phyloP scores from a whole-genome alignment of 805 yeast species.

The Pachysolen tannophilus region DNA sequence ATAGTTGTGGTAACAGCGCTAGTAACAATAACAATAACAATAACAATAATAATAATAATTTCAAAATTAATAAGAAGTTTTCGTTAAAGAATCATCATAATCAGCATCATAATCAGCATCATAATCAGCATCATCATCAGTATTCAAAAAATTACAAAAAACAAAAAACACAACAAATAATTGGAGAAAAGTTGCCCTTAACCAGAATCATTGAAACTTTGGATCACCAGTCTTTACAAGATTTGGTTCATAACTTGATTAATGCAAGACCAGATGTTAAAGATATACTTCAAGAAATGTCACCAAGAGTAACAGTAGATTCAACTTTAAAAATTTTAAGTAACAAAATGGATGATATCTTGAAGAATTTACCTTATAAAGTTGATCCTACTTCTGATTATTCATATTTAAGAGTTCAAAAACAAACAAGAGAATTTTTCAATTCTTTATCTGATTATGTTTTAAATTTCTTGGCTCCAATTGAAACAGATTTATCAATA shows the following conservation, averaged over 20 bases:
- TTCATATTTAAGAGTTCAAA: slow-evolving; percentile 66
- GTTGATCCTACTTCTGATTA: slow-evolving; percentile 71
- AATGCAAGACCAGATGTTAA: slow-evolving; percentile 55
- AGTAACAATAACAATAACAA: no score
- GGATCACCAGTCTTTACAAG: slow-evolving; percentile 46
- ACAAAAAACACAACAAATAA: slow-evolving; percentile 32
- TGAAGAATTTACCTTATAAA: slow-evolving; percentile 58
- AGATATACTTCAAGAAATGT: slow-evolving; percentile 36
- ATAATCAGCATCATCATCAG: no score
- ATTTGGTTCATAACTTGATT: slow-evolving; percentile 44
- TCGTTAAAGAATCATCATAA: no score
- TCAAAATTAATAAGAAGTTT: no score
- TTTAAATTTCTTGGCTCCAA: slow-evolving; percentile 64
- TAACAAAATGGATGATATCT: slow-evolving; percentile 35
- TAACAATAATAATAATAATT: no score
- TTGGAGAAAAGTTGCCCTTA: slow-evolving; percentile 56
- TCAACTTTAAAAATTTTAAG: slow-evolving; percentile 44
- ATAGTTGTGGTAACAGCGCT: no score
- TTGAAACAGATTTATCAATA: slow-evolving; percentile 42
- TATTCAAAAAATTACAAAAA: slow-evolving; percentile 10
- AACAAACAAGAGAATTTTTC: slow-evolving; percentile 59
- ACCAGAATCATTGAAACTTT: slow-evolving; percentile 61
- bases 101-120: no score
- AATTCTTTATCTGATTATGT: slow-evolving; percentile 69
- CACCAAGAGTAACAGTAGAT: slow-evolving; percentile 52